Evolutionary conservation across 2,329 filamentous ascomycete genomes (phyloP), one percentile per base, ranked within the genome.

Genomic region (Penicillium palitans): DNA sequence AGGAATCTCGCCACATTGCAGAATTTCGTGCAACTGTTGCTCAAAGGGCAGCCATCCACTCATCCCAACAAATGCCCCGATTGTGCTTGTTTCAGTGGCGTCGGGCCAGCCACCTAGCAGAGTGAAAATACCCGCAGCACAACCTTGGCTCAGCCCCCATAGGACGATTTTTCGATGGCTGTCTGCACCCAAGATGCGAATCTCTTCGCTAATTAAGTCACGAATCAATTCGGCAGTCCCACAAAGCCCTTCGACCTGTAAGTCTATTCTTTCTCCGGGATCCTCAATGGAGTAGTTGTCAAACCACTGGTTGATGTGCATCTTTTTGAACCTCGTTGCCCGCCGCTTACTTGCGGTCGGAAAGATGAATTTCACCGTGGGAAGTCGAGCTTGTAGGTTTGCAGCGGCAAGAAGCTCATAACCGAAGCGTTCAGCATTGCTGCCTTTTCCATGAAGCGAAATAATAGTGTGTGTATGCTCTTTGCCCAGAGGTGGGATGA

Each of bases 91-190:
- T 4, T 48, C 31, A 10, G 21, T 45, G 5, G 24, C 35, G 2
- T 61, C 60, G 49, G 64, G 65, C 9, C 69, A 70, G n/a, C 77
- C 74, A 19, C 69, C 72, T 2, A 85, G 66, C 21, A 83, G 64
- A 2, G 75, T 62, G 21, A 77, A 71, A 10, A 84, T 61, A 0
- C 73, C 71, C 64, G 78, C 77, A 1, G 81, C 82, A 62, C 79
- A 83, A 0, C 82, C 82, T 61, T 84, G 80, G 63, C 82, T 83
- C n/a, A 84, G 59, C 0, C 82, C 81, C 17, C 81, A 80, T 1
- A 85, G 59, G 7, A 84, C 68, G 15, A 84, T 70, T 50, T 80
- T 81, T 21, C 61, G 35, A 52, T 71, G 31, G 48, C 68, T 53
- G 56, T 68, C 46, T 73, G 66, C 15, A 60, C 66, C 57, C 31